phyloP scores from a whole-genome alignment of 352 stramenopile species.

The Globisporangium recalcitrans region DNA sequence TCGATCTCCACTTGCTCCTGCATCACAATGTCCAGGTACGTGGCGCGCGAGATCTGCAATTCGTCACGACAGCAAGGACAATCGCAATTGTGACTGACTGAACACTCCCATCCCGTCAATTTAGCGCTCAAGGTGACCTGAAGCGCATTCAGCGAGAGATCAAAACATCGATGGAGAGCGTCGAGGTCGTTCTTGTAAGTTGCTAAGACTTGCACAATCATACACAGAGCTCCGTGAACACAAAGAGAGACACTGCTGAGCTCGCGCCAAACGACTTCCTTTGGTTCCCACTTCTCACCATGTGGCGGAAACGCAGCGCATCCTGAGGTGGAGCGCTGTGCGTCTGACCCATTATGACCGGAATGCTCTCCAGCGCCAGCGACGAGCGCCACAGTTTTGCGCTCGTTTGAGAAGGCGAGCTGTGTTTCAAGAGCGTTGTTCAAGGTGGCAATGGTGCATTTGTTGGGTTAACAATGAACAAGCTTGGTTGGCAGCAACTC shows the following conservation, averaged over 20 bases:
- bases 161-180: conserved; percentile 35
- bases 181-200: conserved; percentile 48
- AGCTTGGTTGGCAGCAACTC: too few relatives aligned
- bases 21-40: conserved; percentile 71
- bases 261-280: background rate
- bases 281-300: conserved; percentile 21
- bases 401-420: too few relatives aligned
- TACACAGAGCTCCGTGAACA: background rate
- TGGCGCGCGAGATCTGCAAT: conserved; percentile 59
- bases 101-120: too few relatives aligned
- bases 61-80: background rate
- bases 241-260: conserved; percentile 5
- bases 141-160: conserved; percentile 35
- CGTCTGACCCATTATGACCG: conserved; percentile 40
- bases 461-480: too few relatives aligned
- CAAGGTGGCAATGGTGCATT: too few relatives aligned
- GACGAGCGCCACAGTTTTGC: background rate
- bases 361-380: background rate
- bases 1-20: conserved; percentile 53
- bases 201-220: conserved; percentile 29
- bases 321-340: conserved; percentile 49
- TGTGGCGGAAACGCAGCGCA: conserved; percentile 50
- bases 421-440: too few relatives aligned
- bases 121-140: too few relatives aligned
- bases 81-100: background rate